Percentiles rank a stretch among this genome's conserved stretches.
Evolutionary conservation across 106 monocot genomes (phyloP).

Genomic region (Posidonia australis): DNA sequence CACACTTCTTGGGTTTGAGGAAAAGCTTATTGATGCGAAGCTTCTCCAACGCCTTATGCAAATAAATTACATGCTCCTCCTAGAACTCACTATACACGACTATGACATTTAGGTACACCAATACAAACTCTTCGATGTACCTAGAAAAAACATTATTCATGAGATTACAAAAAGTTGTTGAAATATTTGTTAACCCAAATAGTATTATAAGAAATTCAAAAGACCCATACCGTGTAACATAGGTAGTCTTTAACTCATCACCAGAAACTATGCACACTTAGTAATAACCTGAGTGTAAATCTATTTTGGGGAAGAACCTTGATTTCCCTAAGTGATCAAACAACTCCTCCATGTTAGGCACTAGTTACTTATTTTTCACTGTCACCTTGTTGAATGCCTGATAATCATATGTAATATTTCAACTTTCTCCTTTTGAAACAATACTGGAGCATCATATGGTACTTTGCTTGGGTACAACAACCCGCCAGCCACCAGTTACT

Average conservation of each 20-base stretch:
- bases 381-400: constrained; percentile 2
- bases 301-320: no score
- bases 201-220: no score
- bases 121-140: no score
- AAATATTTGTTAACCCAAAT: constrained; percentile 2
- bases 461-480: neutral
- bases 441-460: neutral
- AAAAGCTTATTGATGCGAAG: no score
- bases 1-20: no score
- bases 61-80: neutral
- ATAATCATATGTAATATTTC: constrained; percentile 3
- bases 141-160: constrained; percentile 2
- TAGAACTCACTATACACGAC: neutral
- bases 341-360: neutral
- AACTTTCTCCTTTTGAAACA: constrained; percentile 2
- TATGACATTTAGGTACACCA: neutral
- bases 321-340: neutral
- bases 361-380: neutral
- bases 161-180: neutral
- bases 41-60: no score
- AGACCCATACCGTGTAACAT: neutral
- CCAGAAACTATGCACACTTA: neutral
- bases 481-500: no score
- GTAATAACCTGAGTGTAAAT: no score
- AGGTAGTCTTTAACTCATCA: neutral